Base-by-base conservation (phyloP, 2,329 filamentous ascomycete genomes). In the Stagonosporopsis cucurbitacearum region DNA sequence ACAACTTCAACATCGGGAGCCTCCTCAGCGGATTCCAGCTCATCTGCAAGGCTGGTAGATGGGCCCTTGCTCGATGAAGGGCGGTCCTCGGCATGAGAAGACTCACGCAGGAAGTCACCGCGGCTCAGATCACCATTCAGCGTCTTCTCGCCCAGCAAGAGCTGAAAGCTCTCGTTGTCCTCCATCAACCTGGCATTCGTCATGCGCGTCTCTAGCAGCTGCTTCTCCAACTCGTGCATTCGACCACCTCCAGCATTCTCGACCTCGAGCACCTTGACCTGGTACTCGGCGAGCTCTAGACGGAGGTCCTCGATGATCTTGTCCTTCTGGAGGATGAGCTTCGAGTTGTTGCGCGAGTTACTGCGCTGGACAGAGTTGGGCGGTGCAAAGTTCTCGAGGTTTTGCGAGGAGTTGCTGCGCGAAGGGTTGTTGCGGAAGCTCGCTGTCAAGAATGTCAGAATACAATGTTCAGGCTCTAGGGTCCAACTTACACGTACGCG, bases 91-190 rank as follows among this genome's bases (percentile, higher is more conserved):
- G 60, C 30, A 41, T 67, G 62, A 6, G 77, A 73, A 19, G 79
- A 75, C 39, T 74, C 69, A 52, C 82, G 89, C 79, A 91, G 86
- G 75, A 96, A 92, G 69, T 94, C 90, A 66, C 84, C 89, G 71
- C 89, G 92, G 69, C 85, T 84, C 73, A 97, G 94, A 72, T 98
- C 94, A 26, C 95, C 95, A 72, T 96, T 96, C 55, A 99, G 84
- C 1, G 95, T 98, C 82, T 92, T 94, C 76, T 98, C 93, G 71
- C 92, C 92, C 22, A 99, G 86, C 17, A 99, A 86, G 33, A 98
- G 84, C 77, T 98, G 94, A 77, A 96, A 99, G 78, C 92, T 96
- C 78, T 99, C 95, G 70, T 98, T 98, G 77, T 99, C 95, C 78
- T 99, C 95, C 90, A 97, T 95, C 60, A 99, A 81, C 41, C 93